phyloP scores from a whole-genome alignment of 257 asterid species.

The Fraxinus anomala region DNA sequence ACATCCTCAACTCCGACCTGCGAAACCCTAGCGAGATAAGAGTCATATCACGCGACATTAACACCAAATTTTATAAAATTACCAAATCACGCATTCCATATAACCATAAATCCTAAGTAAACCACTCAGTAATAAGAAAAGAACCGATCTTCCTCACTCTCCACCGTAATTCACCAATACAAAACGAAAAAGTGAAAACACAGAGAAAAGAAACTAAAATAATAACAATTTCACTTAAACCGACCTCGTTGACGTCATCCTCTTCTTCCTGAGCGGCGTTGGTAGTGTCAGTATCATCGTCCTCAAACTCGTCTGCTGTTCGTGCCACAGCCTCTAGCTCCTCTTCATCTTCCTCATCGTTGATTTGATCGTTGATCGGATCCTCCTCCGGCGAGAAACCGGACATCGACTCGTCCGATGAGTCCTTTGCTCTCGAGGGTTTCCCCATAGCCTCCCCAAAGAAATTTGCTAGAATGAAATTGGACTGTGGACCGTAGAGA shows the following conservation, averaged over 20 bases:
- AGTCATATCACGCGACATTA: background rate
- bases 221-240: background rate
- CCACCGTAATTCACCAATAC: slow-evolving; percentile 20
- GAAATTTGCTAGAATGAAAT: background rate
- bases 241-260: slow-evolving; percentile 69
- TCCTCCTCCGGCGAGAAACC: slow-evolving; percentile 68
- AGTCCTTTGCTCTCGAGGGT: slow-evolving; percentile 52
- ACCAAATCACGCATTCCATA: slow-evolving; percentile 4
- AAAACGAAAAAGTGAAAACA: background rate
- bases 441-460: slow-evolving; percentile 41
- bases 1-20: slow-evolving; percentile 3
- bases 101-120: background rate
- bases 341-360: slow-evolving; percentile 86
- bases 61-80: too few relatives aligned
- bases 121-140: background rate
- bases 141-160: slow-evolving; percentile 9
- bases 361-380: slow-evolving; percentile 52
- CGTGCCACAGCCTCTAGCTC: slow-evolving; percentile 96
- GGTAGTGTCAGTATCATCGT: slow-evolving; percentile 50
- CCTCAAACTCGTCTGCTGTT: slow-evolving; percentile 72
- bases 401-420: slow-evolving; percentile 55
- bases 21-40: slow-evolving; percentile 5
- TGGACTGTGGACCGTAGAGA: background rate
- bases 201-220: background rate
- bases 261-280: slow-evolving; percentile 44